These are phyloP conservation scores for Monosporascus cannonballus DNA, from an alignment of 2,329 filamentous ascomycete species.

Conservation along the genomic window DNA sequence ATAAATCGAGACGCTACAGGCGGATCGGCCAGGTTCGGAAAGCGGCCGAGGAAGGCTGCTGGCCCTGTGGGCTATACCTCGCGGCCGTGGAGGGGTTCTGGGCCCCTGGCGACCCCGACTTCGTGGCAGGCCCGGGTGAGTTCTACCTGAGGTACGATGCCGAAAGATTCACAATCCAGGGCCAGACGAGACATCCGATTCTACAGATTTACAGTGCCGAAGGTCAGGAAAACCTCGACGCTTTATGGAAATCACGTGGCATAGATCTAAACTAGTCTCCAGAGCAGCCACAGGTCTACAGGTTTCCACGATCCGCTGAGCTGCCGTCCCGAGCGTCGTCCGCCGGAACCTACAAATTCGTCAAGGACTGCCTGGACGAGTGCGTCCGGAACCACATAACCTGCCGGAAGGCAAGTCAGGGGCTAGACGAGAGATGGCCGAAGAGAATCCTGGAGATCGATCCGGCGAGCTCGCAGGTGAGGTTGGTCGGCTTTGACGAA, in stretches of 20 bases:
- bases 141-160: constrained; percentile 2
- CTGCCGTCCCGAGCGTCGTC: neutral
- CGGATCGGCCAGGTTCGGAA: neutral
- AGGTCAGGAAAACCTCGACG: neutral
- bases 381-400: neutral
- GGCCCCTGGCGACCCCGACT: neutral
- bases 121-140: neutral
- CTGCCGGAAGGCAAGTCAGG: neutral
- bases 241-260: neutral
- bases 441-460: constrained; percentile 3
- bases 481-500: neutral
- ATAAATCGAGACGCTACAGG: neutral
- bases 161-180: constrained; percentile 1
- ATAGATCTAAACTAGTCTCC: neutral
- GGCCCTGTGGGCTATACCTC: neutral
- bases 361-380: neutral
- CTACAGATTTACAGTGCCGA: constrained; percentile 1
- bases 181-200: neutral
- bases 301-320: neutral
- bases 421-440: neutral
- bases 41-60: neutral
- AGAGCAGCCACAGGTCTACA: constrained; percentile 1
- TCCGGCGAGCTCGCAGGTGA: neutral
- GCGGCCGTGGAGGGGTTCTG: neutral
- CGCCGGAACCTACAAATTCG: neutral